Evolutionary conservation across 495 filamentous ascomycete species (phyloP), one percentile per base, ranked within the genome.

Genomic region (Hyaloscypha hepaticicola): DNA sequence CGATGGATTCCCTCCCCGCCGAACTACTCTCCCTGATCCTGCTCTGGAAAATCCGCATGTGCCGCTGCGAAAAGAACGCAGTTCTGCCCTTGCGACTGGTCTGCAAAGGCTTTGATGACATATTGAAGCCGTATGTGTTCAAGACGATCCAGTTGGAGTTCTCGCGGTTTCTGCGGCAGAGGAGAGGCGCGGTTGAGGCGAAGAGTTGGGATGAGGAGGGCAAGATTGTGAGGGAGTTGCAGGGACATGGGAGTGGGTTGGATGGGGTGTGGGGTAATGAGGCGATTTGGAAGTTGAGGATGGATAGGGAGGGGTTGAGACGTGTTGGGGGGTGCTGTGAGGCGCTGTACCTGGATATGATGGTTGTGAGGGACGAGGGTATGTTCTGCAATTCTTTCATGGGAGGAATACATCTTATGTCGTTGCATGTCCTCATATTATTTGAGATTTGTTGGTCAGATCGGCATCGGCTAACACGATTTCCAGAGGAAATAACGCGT

Each of bases 301-400:
- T 45, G 38, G 38, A 45, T 45, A 48, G 25, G 4, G 53, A 26
- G 45, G 34, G 29, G 1, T 27, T 72, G 22, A 45, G 16, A 14
- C 26, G 34, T 2, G 48, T 67, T 8, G 63, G 70, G 14, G 27
- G 34, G 5, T 26, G 61, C 4, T 72, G 68, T 62, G 56, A 69
- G 34, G 63, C 71, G 12, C 34, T 73, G 8, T 71, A 67, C 52
- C 45, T 68, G 34, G 71, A 73, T 53, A 66, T 73, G 69, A 67
- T 71, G 69, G 60, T 73, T 49, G 62, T 73, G 4, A 53, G 69
- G 29, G 71, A 73, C 61, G 69, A 73, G 65, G 68, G 71, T 70
- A 67, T 3, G 71, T 34, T 24, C 29, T 57, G 4, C 38, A 45
- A 16, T 38, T 34, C 41, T 31, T 33, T 31, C n/a, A 24, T 29